Conservation (phyloP, 139 green algal species). For the Astrephomene gubernaculifera region DNA sequence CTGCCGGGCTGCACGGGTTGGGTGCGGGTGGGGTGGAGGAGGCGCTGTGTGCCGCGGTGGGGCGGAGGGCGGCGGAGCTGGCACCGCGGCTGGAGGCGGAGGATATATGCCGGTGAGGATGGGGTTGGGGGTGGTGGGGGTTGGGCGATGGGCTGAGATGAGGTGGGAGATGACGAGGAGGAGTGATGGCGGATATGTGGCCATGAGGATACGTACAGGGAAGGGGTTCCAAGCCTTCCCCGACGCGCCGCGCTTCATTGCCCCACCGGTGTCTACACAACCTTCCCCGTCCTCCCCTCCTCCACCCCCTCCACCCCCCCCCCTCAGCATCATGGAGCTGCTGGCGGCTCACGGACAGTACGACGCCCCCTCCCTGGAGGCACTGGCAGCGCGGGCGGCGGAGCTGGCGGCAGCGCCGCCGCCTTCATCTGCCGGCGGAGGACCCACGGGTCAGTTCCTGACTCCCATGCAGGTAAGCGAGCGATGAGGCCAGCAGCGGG, state of each 20-base stretch:
- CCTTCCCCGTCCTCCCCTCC: neutral
- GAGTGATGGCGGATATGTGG: too few relatives aligned
- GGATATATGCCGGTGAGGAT: constrained; percentile 16
- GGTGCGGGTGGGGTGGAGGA: neutral
- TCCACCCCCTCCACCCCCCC: neutral
- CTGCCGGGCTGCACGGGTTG: neutral
- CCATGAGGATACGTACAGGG: too few relatives aligned
- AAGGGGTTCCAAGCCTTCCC: too few relatives aligned
- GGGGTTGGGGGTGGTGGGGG: too few relatives aligned
- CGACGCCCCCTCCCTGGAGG: neutral
- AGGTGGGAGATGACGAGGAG: too few relatives aligned
- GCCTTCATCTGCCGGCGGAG: too few relatives aligned
- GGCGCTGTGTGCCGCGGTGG: neutral
- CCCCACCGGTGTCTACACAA: too few relatives aligned
- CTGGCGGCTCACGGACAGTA: neutral
- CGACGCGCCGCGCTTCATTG: too few relatives aligned
- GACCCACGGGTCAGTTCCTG: too few relatives aligned
- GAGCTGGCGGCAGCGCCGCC: constrained; percentile 10
- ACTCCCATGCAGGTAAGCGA: too few relatives aligned
- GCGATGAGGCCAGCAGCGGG: too few relatives aligned
- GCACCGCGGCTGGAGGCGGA: neutral
- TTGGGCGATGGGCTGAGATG: too few relatives aligned
- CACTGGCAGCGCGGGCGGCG: neutral
- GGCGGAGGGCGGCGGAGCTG: neutral
- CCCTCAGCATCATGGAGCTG: constrained; percentile 1